phyloP scores from a whole-genome alignment of 805 yeast species.

The Suhomyces vadensis region DNA sequence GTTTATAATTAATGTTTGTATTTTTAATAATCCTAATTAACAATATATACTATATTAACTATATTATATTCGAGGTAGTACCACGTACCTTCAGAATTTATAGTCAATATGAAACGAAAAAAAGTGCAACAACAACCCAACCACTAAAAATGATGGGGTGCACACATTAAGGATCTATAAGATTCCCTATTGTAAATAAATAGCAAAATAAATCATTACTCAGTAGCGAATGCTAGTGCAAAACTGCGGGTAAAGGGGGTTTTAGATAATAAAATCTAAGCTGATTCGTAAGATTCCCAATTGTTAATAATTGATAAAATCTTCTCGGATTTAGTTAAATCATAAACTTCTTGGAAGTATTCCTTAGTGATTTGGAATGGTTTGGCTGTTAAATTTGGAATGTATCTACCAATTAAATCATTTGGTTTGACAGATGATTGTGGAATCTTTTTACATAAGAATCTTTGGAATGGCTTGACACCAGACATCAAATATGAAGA shows the following conservation, averaged over 20 bases:
- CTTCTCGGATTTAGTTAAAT: conserved; percentile 87
- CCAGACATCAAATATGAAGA: conserved; percentile 98
- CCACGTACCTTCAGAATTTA: conserved; percentile 14
- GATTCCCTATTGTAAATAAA: background rate
- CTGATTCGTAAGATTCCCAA: conserved; percentile 83
- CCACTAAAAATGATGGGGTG: background rate
- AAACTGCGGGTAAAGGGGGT: no score
- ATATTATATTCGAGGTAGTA: conserved; percentile 11
- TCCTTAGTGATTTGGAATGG: conserved; percentile 96
- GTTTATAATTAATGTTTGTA: conserved; percentile 7
- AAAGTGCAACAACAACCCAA: conserved; percentile 3
- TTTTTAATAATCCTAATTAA: background rate
- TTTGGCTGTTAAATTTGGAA: conserved; percentile 97
- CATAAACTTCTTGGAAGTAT: conserved; percentile 94
- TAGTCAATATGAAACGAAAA: background rate
- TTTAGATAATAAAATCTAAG: conserved; percentile 25
- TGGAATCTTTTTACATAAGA: conserved; percentile 93
- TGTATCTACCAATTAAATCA: conserved; percentile 89
- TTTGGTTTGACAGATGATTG: conserved; percentile 94
- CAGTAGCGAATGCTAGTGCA: no score
- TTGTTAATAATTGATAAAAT: conserved; percentile 87
- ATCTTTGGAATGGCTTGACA: conserved; percentile 98
- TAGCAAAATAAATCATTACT: background rate
- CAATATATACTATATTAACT: background rate
- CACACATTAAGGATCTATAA: conserved; percentile 1